Conservation (phyloP, 768 basidiomycete genomes). For the Suillus occidentalis region DNA sequence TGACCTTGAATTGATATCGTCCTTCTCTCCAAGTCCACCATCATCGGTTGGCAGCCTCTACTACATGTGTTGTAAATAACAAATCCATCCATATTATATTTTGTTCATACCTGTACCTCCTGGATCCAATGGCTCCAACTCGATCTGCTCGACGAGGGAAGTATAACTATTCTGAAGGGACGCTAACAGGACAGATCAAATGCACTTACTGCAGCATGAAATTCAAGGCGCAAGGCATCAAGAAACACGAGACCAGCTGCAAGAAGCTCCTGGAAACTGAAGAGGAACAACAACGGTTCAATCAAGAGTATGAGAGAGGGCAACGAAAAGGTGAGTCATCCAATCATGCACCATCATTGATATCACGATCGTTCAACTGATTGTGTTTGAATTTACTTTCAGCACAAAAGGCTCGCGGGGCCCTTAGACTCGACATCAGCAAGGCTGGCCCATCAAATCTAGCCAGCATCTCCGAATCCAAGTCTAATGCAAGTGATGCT, state of each 20-base stretch:
- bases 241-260: not conserved
- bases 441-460: not conserved
- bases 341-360: not conserved
- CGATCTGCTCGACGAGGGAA: not conserved
- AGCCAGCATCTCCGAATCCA: not conserved
- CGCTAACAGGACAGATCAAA: not conserved
- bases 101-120: not conserved
- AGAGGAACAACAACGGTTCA: not conserved
- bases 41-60: not conserved
- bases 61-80: not conserved
- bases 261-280: not conserved
- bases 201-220: not conserved
- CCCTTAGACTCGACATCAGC: not conserved
- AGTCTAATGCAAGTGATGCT: not conserved
- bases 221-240: not conserved
- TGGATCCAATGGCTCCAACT: not conserved
- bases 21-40: not conserved
- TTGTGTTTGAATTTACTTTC: not conserved
- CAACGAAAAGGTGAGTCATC: not conserved
- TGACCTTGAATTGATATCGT: not conserved
- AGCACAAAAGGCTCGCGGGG: not conserved
- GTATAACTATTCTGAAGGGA: not conserved
- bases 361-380: not conserved
- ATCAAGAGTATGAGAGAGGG: not conserved
- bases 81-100: not conserved